phyloP scores from a whole-genome alignment of 257 asterid species.

The Nicotiana undulata region DNA sequence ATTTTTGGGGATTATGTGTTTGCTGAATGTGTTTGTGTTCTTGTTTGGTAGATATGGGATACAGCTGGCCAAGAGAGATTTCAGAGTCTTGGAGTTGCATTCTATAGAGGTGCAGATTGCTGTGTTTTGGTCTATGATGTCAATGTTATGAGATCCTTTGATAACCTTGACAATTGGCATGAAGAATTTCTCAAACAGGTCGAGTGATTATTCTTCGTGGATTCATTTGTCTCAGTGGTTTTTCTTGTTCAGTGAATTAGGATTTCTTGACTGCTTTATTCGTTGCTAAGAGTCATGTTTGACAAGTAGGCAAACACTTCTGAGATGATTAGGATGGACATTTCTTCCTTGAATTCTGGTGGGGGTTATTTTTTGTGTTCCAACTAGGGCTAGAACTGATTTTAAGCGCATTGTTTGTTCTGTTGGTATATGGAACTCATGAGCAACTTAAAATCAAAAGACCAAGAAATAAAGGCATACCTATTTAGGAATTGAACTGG shows the following conservation, averaged over 20 bases:
- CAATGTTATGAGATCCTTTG: slow-evolving; percentile 83
- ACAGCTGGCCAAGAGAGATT: slow-evolving; percentile 99
- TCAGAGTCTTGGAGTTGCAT: slow-evolving; percentile 97
- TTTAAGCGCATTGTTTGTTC: neutral
- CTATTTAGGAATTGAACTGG: neutral
- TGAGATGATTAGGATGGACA: neutral
- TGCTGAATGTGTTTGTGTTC: neutral
- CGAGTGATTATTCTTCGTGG: slow-evolving; percentile 8
- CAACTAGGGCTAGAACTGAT: neutral
- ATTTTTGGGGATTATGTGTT: neutral
- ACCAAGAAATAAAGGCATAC: neutral
- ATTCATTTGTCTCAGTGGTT: neutral
- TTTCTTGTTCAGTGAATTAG: neutral
- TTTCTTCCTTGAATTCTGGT: neutral
- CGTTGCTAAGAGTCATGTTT: neutral
- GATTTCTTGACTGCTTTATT: neutral
- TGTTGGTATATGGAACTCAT: neutral
- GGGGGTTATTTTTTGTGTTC: neutral
- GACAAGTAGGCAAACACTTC: neutral
- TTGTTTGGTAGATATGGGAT: slow-evolving; percentile 74
- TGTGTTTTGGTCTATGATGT: slow-evolving; percentile 92
- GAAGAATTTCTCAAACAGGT: slow-evolving; percentile 99
- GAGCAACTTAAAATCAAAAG: neutral
- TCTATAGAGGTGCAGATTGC: slow-evolving; percentile 96
- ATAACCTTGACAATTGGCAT: slow-evolving; percentile 91